Conservation (phyloP, 2,329 filamentous ascomycete species). For the Colletotrichum sp. region DNA sequence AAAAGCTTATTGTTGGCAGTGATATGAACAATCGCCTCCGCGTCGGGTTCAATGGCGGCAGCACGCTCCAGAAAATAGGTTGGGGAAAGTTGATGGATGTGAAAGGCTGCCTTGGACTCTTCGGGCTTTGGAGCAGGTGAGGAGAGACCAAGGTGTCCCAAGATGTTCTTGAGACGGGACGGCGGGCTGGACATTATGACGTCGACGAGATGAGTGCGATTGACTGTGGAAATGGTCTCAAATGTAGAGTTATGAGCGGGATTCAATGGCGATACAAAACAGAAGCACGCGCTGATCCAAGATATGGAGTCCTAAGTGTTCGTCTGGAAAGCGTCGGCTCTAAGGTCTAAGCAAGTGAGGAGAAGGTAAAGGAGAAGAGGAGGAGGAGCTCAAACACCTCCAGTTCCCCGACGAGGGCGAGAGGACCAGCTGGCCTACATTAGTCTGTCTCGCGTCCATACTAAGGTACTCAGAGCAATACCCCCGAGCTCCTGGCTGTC, state of each 20-base stretch:
- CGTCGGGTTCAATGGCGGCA: slow-evolving; percentile 85
- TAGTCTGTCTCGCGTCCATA: not conserved
- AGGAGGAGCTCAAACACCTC: not conserved
- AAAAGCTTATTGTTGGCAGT: slow-evolving; percentile 78
- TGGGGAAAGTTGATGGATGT: slow-evolving; percentile 82
- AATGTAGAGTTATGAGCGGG: not conserved
- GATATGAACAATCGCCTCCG: slow-evolving; percentile 83
- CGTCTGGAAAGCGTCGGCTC: not conserved
- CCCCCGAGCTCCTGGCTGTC: not conserved
- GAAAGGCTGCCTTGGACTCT: slow-evolving; percentile 51
- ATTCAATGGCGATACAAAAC: not conserved
- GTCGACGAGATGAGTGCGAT: not conserved
- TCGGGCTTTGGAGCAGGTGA: slow-evolving; percentile 24
- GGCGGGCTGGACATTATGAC: slow-evolving; percentile 65
- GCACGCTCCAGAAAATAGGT: slow-evolving; percentile 88
- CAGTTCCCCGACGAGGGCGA: not conserved
- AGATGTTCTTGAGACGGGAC: slow-evolving; percentile 64
- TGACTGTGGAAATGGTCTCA: not conserved
- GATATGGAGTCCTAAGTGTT: not conserved
- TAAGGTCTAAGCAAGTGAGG: not conserved
- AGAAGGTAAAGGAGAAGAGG: not conserved
- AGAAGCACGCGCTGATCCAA: not conserved
- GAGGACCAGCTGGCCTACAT: not conserved
- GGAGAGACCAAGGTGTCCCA: slow-evolving; percentile 50
- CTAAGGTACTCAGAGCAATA: not conserved